Percentiles rank a stretch among this genome's conserved stretches.
Evolutionary conservation across 306 rosid genomes (phyloP).

Genomic region (Prunus mira): DNA sequence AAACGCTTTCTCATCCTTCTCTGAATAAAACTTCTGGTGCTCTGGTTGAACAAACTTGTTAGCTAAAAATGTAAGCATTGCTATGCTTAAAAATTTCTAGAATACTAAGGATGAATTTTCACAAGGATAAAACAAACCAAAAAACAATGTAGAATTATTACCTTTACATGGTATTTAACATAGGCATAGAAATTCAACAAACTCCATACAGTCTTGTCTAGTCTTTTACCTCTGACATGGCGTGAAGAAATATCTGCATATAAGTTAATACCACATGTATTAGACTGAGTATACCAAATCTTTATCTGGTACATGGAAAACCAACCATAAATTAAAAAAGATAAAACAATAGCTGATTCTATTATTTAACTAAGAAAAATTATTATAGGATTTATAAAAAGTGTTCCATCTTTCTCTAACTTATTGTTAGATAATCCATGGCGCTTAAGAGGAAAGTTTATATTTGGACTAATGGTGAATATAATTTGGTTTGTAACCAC

Average conservation of each 20-base stretch:
- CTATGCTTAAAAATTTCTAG: constrained; percentile 10
- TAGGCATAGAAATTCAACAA: constrained; percentile 68
- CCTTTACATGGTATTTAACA: constrained; percentile 76
- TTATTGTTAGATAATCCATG: not conserved
- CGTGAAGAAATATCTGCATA: constrained; percentile 55
- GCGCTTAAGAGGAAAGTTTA: not conserved
- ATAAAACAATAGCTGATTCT: not conserved
- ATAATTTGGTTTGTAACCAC: not conserved
- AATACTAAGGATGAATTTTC: not conserved
- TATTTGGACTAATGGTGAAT: not conserved
- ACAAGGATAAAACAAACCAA: not conserved
- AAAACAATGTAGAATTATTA: constrained; percentile 15
- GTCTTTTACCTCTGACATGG: constrained; percentile 64
- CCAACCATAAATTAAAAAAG: not conserved
- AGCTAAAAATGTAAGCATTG: constrained; percentile 12
- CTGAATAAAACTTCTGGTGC: constrained; percentile 77
- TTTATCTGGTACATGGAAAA: not conserved
- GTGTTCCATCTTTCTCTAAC: not conserved
- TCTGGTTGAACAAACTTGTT: constrained; percentile 33
- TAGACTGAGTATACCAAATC: not conserved
- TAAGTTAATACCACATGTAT: constrained; percentile 2
- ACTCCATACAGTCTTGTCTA: constrained; percentile 83
- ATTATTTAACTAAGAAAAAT: not conserved
- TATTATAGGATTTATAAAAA: not conserved
- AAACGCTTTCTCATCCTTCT: constrained; percentile 80